Evolutionary conservation across 2,329 filamentous ascomycete genomes (phyloP).

Genomic region (Talaromyces rugulosus): DNA sequence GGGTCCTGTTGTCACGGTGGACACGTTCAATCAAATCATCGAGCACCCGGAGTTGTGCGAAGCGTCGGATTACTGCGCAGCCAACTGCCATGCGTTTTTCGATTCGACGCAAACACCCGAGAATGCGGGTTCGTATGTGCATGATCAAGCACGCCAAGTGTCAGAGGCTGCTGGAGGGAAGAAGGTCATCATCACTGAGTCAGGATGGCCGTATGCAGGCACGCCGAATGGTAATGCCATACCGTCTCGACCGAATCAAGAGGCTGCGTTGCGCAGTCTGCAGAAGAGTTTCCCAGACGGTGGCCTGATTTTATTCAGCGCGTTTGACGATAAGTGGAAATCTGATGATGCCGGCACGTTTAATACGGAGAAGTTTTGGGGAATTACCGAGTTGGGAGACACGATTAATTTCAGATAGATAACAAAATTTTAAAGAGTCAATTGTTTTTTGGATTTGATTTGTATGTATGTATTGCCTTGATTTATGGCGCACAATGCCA

Average conservation of each 20-base stretch:
- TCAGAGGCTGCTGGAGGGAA: slow-evolving; percentile 47
- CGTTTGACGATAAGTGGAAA: slow-evolving; percentile 81
- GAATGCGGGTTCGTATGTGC: slow-evolving; percentile 64
- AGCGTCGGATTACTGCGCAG: slow-evolving; percentile 71
- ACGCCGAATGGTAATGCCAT: slow-evolving; percentile 63
- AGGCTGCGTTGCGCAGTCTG: slow-evolving; percentile 61
- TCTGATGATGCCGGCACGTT: slow-evolving; percentile 57
- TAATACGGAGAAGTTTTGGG: slow-evolving; percentile 74
- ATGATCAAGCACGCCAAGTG: slow-evolving; percentile 50
- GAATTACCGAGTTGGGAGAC: slow-evolving; percentile 27
- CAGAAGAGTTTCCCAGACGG: slow-evolving; percentile 51
- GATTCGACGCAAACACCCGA: slow-evolving; percentile 58
- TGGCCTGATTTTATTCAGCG: slow-evolving; percentile 66
- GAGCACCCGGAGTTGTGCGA: slow-evolving; percentile 66
- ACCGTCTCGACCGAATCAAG: slow-evolving; percentile 64
- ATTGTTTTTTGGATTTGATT: not conserved
- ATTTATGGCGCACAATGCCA: not conserved
- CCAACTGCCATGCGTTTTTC: slow-evolving; percentile 84
- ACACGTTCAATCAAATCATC: slow-evolving; percentile 68
- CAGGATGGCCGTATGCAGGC: slow-evolving; percentile 76
- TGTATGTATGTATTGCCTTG: not conserved
- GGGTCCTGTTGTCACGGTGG: slow-evolving; percentile 73
- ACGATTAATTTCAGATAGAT: not conserved
- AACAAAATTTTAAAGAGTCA: not conserved
- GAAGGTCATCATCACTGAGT: slow-evolving; percentile 71